These are phyloP conservation scores for Fagopyrum esculentum DNA, from an alignment of 148 eudicot species.

Conservation along the genomic window DNA sequence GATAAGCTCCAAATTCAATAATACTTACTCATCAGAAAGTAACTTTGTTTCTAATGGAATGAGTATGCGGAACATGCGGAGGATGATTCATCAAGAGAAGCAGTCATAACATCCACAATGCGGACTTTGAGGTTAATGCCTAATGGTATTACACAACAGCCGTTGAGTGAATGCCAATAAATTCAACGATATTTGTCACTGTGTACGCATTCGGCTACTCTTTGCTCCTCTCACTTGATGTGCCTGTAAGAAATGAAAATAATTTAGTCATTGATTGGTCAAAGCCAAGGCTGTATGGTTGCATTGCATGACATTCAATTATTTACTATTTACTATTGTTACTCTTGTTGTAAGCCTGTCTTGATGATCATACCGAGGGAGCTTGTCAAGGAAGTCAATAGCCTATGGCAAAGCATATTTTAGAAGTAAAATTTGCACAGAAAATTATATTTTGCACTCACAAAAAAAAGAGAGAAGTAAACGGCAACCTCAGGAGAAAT, in stretches of 20 bases:
- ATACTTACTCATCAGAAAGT: neutral
- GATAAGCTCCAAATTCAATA: neutral
- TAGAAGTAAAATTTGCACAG: neutral
- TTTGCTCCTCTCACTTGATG: constrained; percentile 96
- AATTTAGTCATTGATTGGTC: neutral
- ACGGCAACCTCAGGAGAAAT: constrained; percentile 82
- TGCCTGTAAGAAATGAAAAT: constrained; percentile 35
- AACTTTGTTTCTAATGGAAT: neutral
- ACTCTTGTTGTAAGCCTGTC: constrained; percentile 93
- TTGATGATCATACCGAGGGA: constrained; percentile 96
- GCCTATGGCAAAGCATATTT: constrained; percentile 40
- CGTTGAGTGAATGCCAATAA: neutral
- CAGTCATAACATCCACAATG: constrained; percentile 2
- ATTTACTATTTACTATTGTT: constrained; percentile 92
- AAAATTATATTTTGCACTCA: neutral
- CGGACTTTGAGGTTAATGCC: constrained; percentile 8
- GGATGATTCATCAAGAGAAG: neutral
- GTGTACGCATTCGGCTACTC: constrained; percentile 72
- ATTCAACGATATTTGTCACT: constrained; percentile 17
- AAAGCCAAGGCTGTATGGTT: neutral
- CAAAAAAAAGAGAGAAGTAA: neutral
- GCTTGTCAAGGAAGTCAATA: constrained; percentile 91
- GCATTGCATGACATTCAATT: neutral
- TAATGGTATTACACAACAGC: neutral
- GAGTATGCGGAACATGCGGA: neutral